These are phyloP conservation scores for Waltergamsia citrina DNA, from an alignment of 2,329 filamentous ascomycete species.

Conservation along the genomic window DNA sequence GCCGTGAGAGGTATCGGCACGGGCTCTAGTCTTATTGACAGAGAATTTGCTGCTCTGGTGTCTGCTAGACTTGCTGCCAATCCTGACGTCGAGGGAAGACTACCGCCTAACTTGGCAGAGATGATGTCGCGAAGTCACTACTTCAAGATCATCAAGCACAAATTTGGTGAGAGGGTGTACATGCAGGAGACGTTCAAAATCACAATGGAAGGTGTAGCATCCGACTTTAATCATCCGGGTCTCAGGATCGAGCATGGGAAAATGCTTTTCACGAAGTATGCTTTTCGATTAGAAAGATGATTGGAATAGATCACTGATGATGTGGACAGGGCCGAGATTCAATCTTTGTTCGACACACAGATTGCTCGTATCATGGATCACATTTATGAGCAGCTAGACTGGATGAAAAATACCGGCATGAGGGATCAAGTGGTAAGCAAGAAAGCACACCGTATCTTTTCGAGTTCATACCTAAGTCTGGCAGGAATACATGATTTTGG, in stretches of 20 bases:
- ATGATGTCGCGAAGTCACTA: conserved; percentile 26
- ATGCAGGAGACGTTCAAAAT: conserved; percentile 29
- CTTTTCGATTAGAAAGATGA: too few relatives aligned
- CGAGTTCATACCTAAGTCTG: not conserved
- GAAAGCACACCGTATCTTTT: not conserved
- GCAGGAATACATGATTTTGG: conserved; percentile 32
- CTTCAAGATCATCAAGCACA: conserved; percentile 26
- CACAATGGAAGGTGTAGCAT: conserved; percentile 30
- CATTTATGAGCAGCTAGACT: conserved; percentile 29
- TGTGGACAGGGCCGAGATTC: conserved; percentile 26
- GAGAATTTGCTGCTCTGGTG: conserved; percentile 28
- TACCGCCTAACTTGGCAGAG: conserved; percentile 25
- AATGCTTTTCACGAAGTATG: conserved; percentile 29
- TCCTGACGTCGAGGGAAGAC: conserved; percentile 20
- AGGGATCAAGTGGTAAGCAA: conserved; percentile 23
- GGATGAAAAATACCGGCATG: conserved; percentile 19
- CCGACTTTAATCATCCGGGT: conserved; percentile 24
- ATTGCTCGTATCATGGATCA: conserved; percentile 26
- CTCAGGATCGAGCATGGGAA: conserved; percentile 27
- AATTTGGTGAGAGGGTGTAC: conserved; percentile 33
- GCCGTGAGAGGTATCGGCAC: conserved; percentile 35
- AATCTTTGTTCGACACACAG: conserved; percentile 31
- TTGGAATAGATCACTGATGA: not conserved
- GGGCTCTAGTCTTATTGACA: conserved; percentile 35
- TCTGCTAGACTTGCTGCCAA: conserved; percentile 22